phyloP scores from a whole-genome alignment of 78 protist species.

The Capsaspora owczarzaki region DNA sequence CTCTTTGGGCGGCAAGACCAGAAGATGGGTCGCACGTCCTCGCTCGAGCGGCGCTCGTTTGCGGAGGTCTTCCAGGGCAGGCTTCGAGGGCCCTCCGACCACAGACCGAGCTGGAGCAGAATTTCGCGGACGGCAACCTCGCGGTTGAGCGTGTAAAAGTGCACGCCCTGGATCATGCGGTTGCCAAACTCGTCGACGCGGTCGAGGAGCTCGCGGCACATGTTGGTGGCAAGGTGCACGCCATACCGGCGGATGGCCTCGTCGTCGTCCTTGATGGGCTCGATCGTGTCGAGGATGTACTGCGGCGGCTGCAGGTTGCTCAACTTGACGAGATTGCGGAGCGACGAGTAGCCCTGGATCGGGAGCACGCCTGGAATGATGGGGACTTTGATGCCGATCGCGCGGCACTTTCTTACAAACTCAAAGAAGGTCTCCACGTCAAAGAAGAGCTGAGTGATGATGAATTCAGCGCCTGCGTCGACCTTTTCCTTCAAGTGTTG shows the following conservation, averaged over 20 bases:
- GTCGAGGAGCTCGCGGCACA: slow-evolving; percentile 31
- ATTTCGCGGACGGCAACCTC: slow-evolving; percentile 58
- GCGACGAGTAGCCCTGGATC: slow-evolving; percentile 62
- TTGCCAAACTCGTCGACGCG: slow-evolving; percentile 36
- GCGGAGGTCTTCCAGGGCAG: slow-evolving; percentile 23
- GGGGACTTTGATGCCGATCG: slow-evolving; percentile 80
- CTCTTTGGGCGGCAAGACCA: slow-evolving; percentile 78
- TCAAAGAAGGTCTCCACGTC: slow-evolving; percentile 58
- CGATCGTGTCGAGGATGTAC: slow-evolving; percentile 15
- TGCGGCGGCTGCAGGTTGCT: not conserved
- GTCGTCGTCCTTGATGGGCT: slow-evolving; percentile 64
- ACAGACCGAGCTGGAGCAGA: slow-evolving; percentile 33
- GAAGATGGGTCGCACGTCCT: slow-evolving; percentile 85
- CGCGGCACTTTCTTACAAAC: slow-evolving; percentile 37
- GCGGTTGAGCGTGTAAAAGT: slow-evolving; percentile 91
- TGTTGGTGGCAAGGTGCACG: slow-evolving; percentile 45
- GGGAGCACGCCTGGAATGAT: slow-evolving; percentile 97
- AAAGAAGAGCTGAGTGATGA: slow-evolving; percentile 91
- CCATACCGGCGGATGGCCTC: slow-evolving; percentile 81
- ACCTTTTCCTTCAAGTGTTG: slow-evolving; percentile 70
- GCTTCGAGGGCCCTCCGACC: slow-evolving; percentile 30
- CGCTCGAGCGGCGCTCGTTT: slow-evolving; percentile 34
- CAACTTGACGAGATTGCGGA: slow-evolving; percentile 17
- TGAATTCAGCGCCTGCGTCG: slow-evolving; percentile 91
- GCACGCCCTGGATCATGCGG: slow-evolving; percentile 74